Percentiles rank a stretch among this genome's conserved stretches.
Conservation (phyloP, 2,329 filamentous ascomycete genomes). For the Neoarthrinium moseri region DNA sequence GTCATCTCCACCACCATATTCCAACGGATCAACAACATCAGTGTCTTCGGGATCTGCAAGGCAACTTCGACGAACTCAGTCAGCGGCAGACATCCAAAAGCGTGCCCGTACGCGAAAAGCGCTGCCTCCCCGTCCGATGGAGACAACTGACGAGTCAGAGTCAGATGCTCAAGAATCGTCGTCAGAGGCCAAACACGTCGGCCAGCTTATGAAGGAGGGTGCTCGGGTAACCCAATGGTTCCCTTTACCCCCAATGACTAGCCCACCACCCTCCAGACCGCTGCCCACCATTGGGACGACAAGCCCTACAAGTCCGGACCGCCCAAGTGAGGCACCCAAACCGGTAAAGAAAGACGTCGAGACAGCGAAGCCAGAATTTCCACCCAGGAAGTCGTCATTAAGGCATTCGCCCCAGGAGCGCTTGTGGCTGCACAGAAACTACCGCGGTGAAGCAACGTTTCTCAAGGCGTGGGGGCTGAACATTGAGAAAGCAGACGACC, state of each 20-base stretch:
- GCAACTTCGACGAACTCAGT: slow-evolving; percentile 20
- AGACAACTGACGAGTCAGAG: slow-evolving; percentile 2
- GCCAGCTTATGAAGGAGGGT: slow-evolving; percentile 7
- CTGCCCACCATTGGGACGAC: slow-evolving; percentile 15
- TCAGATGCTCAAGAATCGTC: background rate
- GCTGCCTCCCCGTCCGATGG: slow-evolving; percentile 8
- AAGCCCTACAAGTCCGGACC: background rate
- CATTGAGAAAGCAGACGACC: slow-evolving; percentile 22
- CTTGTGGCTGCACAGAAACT: slow-evolving; percentile 25
- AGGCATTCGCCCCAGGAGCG: slow-evolving; percentile 21
- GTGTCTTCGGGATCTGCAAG: background rate
- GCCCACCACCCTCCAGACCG: slow-evolving; percentile 17
- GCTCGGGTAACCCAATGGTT: slow-evolving; percentile 7
- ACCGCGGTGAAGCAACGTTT: slow-evolving; percentile 26
- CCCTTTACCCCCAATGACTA: slow-evolving; percentile 15
- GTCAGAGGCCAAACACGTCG: slow-evolving; percentile 2
- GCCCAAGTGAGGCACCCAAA: background rate
- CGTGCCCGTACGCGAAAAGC: slow-evolving; percentile 7
- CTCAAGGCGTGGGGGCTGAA: slow-evolving; percentile 24
- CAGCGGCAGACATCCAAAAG: slow-evolving; percentile 17
- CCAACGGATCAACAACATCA: background rate
- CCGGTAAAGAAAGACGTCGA: slow-evolving; percentile 1
- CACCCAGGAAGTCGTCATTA: slow-evolving; percentile 6
- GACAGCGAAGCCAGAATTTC: slow-evolving; percentile 11
- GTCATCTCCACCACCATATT: background rate